phyloP scores from a whole-genome alignment of 176 grass and related monocot genomes.

The Rhynchospora breviuscula region DNA sequence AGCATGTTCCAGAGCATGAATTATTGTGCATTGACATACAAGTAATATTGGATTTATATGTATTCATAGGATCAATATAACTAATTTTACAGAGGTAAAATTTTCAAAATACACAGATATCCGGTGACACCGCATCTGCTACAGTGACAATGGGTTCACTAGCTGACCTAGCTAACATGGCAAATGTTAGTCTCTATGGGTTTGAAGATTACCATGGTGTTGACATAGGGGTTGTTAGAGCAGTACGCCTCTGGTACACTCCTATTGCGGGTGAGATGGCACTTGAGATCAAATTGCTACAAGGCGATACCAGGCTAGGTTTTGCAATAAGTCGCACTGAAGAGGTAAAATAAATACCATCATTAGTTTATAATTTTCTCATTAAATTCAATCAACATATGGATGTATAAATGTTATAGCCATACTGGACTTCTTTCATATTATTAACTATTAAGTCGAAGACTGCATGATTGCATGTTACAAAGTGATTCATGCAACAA shows the following conservation, averaged over 20 bases:
- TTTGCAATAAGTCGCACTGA: constrained; percentile 92
- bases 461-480: background rate
- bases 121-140: constrained; percentile 64
- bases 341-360: constrained; percentile 32
- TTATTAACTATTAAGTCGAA: background rate
- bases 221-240: constrained; percentile 73
- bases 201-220: constrained; percentile 99
- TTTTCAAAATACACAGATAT: constrained; percentile 37
- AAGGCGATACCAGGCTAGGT: constrained; percentile 67
- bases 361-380: background rate
- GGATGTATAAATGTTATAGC: background rate
- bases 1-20: background rate
- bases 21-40: background rate
- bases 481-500: background rate
- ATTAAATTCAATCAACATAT: background rate
- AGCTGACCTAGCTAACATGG: constrained; percentile 71
- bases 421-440: background rate
- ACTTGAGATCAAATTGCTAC: constrained; percentile 58
- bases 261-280: constrained; percentile 46
- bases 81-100: background rate
- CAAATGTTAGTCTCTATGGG: constrained; percentile 72
- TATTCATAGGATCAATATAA: background rate
- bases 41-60: background rate
- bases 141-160: constrained; percentile 70
- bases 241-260: constrained; percentile 76